Evolutionary conservation across 1,139 yeast species (phyloP).

Genomic region (Candida labiduridarum): DNA sequence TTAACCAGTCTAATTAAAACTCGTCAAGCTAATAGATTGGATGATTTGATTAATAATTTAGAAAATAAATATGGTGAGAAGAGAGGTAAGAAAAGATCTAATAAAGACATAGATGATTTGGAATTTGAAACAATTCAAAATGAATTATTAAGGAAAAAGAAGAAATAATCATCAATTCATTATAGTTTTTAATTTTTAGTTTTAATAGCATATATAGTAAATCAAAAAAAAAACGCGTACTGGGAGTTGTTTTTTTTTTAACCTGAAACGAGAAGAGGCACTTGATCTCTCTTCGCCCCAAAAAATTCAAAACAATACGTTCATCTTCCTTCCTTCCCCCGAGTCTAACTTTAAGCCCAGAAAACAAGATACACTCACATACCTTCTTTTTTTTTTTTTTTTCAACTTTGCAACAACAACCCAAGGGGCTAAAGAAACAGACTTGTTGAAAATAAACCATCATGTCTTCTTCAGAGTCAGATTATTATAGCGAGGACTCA

Average conservation of each 20-base stretch:
- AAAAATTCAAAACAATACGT: not conserved
- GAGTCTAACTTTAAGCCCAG: not conserved
- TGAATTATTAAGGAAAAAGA: conserved; percentile 18
- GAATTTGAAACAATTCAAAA: conserved; percentile 34
- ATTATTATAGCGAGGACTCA: conserved; percentile 16
- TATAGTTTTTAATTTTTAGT: not conserved
- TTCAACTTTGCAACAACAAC: no score
- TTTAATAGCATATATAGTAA: not conserved
- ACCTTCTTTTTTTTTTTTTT: no score
- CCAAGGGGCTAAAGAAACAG: no score
- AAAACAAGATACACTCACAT: not conserved
- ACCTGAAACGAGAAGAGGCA: no score
- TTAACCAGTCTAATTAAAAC: conserved; percentile 54
- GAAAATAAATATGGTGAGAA: conserved; percentile 57
- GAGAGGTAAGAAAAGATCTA: conserved; percentile 36
- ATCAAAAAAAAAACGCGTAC: not conserved
- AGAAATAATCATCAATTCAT: conserved; percentile 6
- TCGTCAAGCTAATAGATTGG: conserved; percentile 45
- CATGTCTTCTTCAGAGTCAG: conserved; percentile 18
- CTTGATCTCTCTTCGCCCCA: no score
- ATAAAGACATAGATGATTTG: conserved; percentile 36
- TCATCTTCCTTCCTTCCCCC: not conserved
- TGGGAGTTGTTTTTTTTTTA: no score
- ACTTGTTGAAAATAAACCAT: not conserved
- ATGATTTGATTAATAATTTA: conserved; percentile 49